Evolutionary conservation across 306 rosid genomes (phyloP).

Genomic region (Abrus precatorius): DNA sequence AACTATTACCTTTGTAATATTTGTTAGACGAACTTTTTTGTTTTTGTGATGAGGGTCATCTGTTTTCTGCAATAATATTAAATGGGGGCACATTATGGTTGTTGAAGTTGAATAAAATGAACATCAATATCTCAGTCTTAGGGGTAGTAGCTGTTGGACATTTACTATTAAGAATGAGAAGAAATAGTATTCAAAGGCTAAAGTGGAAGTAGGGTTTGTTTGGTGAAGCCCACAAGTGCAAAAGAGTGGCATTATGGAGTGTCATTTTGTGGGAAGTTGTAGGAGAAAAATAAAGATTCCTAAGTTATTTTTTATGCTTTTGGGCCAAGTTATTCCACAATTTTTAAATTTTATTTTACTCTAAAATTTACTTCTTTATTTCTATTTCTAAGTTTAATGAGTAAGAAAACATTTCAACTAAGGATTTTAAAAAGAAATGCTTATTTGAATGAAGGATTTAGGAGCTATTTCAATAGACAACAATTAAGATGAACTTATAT

Average conservation of each 20-base stretch:
- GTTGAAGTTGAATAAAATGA: not conserved
- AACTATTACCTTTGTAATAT: too few relatives aligned
- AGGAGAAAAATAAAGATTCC: not conserved
- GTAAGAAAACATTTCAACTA: not conserved
- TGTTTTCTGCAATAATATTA: not conserved
- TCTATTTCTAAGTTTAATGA: not conserved
- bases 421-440: too few relatives aligned
- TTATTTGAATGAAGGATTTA: too few relatives aligned
- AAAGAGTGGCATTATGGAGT: not conserved
- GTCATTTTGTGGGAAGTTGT: not conserved
- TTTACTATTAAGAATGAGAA: conserved; percentile 17
- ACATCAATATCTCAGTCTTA: not conserved
- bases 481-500: too few relatives aligned
- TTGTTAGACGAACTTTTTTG: too few relatives aligned
- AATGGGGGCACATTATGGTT: not conserved
- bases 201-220: not conserved
- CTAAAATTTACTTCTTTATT: not conserved
- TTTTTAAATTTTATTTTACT: too few relatives aligned
- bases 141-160: not conserved
- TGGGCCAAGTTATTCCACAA: not conserved
- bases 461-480: too few relatives aligned
- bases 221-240: not conserved
- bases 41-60: not conserved
- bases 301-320: not conserved
- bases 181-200: not conserved